These are phyloP conservation scores for Chrysoporthe puriensis DNA, from an alignment of 2,329 filamentous ascomycete genomes.

Conservation along the genomic window DNA sequence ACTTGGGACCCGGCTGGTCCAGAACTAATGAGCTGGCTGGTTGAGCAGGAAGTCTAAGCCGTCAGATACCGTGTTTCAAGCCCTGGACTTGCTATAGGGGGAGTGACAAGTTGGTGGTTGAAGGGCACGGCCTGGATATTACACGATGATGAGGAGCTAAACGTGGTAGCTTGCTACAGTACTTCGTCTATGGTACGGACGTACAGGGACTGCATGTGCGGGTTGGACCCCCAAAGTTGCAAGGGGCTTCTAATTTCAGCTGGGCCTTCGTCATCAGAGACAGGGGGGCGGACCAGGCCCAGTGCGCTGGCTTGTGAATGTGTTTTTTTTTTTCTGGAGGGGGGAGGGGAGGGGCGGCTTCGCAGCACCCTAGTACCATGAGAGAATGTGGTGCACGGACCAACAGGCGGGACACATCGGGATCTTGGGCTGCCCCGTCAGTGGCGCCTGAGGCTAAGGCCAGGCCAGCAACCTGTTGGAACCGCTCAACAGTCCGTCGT, in stretches of 20 bases:
- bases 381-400: neutral
- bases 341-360: too few relatives aligned
- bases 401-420: constrained; percentile 7
- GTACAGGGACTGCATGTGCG: neutral
- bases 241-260: constrained; percentile 29
- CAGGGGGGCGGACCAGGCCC: constrained; percentile 1
- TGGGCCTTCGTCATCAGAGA: constrained; percentile 24
- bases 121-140: neutral
- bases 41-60: neutral
- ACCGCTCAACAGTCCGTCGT: constrained; percentile 12
- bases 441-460: constrained; percentile 4
- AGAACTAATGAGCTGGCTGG: neutral
- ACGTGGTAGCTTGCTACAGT: constrained; percentile 12
- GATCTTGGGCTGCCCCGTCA: neutral
- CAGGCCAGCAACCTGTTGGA: constrained; percentile 11
- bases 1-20: neutral
- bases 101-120: neutral
- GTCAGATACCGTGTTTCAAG: neutral
- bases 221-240: constrained; percentile 15
- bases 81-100: neutral
- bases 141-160: neutral
- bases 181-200: too few relatives aligned
- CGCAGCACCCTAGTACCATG: too few relatives aligned
- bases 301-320: constrained; percentile 24
- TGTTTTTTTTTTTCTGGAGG: neutral